phyloP scores from a whole-genome alignment of 257 asterid genomes.

The Leonotis leonurus region DNA sequence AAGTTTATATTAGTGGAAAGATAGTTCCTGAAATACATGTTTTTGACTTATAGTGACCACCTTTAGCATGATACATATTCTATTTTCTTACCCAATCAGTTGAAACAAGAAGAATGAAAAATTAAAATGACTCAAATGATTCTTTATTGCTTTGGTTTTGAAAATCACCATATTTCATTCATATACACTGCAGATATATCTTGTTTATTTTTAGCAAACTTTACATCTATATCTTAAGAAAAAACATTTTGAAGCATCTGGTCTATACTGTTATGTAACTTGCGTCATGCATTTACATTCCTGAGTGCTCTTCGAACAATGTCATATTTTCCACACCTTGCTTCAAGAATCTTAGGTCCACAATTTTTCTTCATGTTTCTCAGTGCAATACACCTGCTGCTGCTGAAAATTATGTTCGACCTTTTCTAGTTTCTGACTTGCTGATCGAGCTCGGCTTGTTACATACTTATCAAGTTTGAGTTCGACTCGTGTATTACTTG shows the following conservation, averaged over 20 bases:
- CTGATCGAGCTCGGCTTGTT: too few species aligned
- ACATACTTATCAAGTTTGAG: too few species aligned
- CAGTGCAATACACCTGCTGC: constrained; percentile 22
- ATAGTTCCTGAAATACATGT: neutral
- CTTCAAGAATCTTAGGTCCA: neutral
- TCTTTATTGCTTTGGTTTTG: neutral
- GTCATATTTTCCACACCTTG: constrained; percentile 1
- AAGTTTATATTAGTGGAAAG: neutral
- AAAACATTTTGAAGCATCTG: neutral
- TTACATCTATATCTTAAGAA: neutral
- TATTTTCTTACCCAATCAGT: neutral
- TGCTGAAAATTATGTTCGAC: constrained; percentile 63
- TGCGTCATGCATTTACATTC: neutral
- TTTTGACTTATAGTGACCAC: neutral
- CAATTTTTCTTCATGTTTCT: constrained; percentile 7
- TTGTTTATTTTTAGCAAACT: too few species aligned
- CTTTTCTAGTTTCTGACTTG: too few species aligned
- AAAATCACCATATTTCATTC: neutral
- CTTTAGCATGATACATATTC: neutral
- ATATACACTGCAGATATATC: too few species aligned
- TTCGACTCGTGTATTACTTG: too few species aligned
- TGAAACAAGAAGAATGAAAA: neutral
- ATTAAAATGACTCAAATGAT: neutral
- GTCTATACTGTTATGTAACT: too few species aligned
- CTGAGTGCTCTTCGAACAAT: neutral